Base-by-base conservation (phyloP, 495 filamentous ascomycete species). In the Trichocladium antarcticum region DNA sequence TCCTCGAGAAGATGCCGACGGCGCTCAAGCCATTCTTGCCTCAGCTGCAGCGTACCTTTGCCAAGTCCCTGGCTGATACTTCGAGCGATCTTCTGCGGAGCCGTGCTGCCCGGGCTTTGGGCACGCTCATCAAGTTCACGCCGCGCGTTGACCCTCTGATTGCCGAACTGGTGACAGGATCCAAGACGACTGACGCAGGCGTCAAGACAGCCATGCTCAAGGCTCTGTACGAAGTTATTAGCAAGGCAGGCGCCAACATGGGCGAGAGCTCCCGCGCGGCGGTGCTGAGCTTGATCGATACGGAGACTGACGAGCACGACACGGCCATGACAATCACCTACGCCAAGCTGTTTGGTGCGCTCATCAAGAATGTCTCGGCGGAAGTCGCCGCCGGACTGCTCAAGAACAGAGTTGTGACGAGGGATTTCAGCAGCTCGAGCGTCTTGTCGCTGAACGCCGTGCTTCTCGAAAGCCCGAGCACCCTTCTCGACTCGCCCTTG, bases 171-270 rank as follows among this genome's bases (percentile, higher is more conserved):
- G 89, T 97, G 21, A 81, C 92, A 21, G 92, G 92, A 10, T 89
- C 89, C 2, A 95, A 89, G 71, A 95, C 93, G 0, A 67, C 80
- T 3, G 93, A 98, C 64, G 47, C 77, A 14, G 93, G 92, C 39
- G 92, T 98, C 47, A 85, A 79, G 68, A 92, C 86, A 61, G 92
- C 92, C 14, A 98, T 98, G 92, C 77, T 97, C 53, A 95, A 94
- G 72, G 92, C 93, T 5, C 70, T 98, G 36, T 95, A 89, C 59
- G 92, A 97, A 60, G 92, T 97, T 20, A 80, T 97, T 43, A 89
- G 87, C 67, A 96, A 95, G 68, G 89, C 89, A 9, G 92, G 93
- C 22, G 69, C 69, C 17, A 96, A 90, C 63, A 98, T 97, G 92
- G 87, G 85, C 56, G 92, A 96, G 55, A 73, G 76, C 40, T 95